Base-by-base conservation (phyloP, 2,329 filamentous ascomycete species). In the Tolypocladium ovalisporum region DNA sequence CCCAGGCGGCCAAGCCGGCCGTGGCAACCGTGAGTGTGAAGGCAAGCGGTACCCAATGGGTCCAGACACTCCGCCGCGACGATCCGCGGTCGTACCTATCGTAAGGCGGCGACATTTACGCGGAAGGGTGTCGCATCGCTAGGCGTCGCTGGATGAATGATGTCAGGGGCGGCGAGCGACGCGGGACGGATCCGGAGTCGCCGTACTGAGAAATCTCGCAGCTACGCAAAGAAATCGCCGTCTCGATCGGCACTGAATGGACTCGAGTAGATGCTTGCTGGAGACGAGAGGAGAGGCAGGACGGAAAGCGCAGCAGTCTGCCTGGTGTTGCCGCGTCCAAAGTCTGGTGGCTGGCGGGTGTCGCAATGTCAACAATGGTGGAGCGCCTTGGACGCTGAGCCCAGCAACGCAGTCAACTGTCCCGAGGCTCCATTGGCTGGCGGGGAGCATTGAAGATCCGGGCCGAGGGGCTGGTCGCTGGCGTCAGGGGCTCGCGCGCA, bases 31-130 rank as follows among this genome's bases (percentile, higher is more conserved):
- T 92, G 58, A 96, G 85, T 54, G 92, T 97, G 62, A 96, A 74
- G 62, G 86, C 87, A 57, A 97, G 80, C 61, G 93, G 93, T 59
- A 96, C 83, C 90, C 92, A 97, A 75, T 95, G 93, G 67, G 86
- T 83, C 75, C 89, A 83, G 63, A 84, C 80, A 69, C 80, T 77
- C 71, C 81, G 78, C 74, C 82, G 79, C 76, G 80, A 79, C 66
- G 80, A 76, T 66, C 75, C 70, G 66, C 75, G 73, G 68, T 82
- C 75, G 70, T 77, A 76, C 67, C 78, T 77, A 76, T 88, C 83
- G 80, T 86, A 84, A 61, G 77, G 76, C 67, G 79, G 77, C 68
- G 82, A 82, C 82, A 85, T 85, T 69, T 73, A 75, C 59, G 62
- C 65, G 62, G 59, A 63, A 59, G 59, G 61, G 62, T 69, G 64